A percentile compares a stretch with the other conserved stretches of the same genome.
phyloP scores from a whole-genome alignment of 177 flowering plant genomes.

The Vitis hybrid region DNA sequence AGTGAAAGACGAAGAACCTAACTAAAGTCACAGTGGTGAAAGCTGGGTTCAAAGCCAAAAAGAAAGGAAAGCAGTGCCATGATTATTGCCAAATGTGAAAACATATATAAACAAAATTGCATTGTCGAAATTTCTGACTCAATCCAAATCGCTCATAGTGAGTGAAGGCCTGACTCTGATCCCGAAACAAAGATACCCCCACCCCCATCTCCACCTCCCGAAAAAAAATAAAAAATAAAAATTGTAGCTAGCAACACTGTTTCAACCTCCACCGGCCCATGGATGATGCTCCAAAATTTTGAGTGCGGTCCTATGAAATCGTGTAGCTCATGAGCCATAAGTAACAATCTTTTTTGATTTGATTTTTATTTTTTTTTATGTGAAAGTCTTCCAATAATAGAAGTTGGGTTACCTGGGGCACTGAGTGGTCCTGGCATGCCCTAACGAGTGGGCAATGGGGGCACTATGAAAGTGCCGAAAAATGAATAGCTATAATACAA shows the following conservation, averaged over 20 bases:
- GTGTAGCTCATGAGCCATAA: background rate
- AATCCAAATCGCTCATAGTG: background rate
- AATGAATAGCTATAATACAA: too few species aligned
- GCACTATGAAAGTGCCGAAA: too few species aligned
- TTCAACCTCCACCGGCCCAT: background rate
- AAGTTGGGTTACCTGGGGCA: too few species aligned
- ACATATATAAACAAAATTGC: background rate
- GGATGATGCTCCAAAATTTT: background rate
- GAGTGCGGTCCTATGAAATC: background rate
- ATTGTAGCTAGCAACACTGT: too few species aligned
- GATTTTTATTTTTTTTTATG: background rate
- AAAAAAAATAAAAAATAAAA: background rate
- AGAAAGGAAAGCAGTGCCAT: background rate
- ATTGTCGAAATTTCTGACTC: background rate
- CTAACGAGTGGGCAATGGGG: too few species aligned
- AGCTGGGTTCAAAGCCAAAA: too few species aligned
- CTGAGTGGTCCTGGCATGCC: too few species aligned
- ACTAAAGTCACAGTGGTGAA: too few species aligned
- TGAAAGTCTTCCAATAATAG: too few species aligned
- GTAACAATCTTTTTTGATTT: background rate
- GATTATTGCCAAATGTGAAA: background rate
- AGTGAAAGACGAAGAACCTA: too few species aligned
- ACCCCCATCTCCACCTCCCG: background rate
- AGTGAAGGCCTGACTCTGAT: background rate
- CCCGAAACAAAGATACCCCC: background rate